A percentile compares a stretch with the other conserved stretches of the same genome.
These are phyloP conservation scores for Ophiostoma sp. DNA, from an alignment of 2,329 filamentous ascomycete species.

Conservation along the genomic window DNA sequence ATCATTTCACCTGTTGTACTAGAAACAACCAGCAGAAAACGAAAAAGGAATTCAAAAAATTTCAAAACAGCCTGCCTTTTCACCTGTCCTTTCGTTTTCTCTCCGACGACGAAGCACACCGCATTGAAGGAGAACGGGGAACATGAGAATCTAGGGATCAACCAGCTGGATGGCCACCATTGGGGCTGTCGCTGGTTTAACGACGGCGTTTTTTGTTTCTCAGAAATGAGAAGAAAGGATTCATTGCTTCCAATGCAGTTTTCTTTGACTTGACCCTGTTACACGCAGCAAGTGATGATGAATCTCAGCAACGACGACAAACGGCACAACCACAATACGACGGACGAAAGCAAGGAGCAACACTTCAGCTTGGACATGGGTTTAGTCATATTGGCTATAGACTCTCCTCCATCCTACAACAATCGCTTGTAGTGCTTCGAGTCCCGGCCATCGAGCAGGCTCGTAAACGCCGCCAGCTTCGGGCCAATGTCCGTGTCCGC, in stretches of 20 bases:
- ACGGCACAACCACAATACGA: neutral
- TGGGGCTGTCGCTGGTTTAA: neutral
- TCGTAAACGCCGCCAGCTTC: constrained; percentile 31
- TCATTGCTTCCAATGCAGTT: constrained; percentile 13
- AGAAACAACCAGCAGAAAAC: constrained; percentile 15
- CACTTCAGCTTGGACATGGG: neutral
- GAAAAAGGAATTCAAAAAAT: constrained; percentile 22
- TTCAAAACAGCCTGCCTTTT: constrained; percentile 3
- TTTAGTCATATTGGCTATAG: neutral
- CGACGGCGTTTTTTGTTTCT: constrained; percentile 4
- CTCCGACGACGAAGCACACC: neutral
- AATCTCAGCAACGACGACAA: neutral
- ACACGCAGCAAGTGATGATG: neutral
- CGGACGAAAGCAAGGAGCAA: neutral
- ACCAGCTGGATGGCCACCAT: neutral
- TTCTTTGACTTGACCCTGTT: neutral
- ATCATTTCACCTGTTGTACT: neutral
- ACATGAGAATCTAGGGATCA: neutral
- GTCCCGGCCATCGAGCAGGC: constrained; percentile 30
- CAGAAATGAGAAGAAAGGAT: neutral
- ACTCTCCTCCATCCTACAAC: constrained; percentile 29
- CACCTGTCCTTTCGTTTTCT: neutral
- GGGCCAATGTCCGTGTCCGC: constrained; percentile 32
- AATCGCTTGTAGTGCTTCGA: constrained; percentile 39
- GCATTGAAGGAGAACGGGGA: neutral